Base-by-base conservation (phyloP, 2,329 filamentous ascomycete species). In the Fusarium sp. region DNA sequence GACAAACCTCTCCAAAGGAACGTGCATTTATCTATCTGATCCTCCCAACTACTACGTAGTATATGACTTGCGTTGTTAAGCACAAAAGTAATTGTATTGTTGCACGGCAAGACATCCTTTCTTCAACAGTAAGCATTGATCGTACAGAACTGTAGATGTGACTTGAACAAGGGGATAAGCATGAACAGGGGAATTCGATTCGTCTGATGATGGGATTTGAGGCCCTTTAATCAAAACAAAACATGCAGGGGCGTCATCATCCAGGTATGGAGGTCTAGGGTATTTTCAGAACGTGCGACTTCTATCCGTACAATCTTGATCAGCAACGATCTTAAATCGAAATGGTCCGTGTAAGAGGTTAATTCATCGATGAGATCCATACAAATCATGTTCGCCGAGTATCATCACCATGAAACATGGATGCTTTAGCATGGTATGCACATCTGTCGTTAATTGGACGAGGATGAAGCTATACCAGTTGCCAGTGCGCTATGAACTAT, bases 151-250 rank as follows among this genome's bases (percentile, higher is more conserved):
- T n/a, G n/a, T 57, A 43, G 39, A 10, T 14, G 13, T 23, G 31
- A 49, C 25, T 62, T 53, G 39, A 46, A 52, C 41, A 54, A 66
- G 66, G 66, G 58, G 47, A 60, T 46, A 20, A 52, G 52, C 47
- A 64, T n/a, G 49, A 53, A 36, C 63, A 61, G 31, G 58, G 53
- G 51, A 37, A 21, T 20, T 39, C 31, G 33, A 70, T 69, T 69
- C 58, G 66, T 51, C 51, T 42, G 48, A 56, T 15, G 33, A 60
- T 58, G 66, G 46, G 63, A 51, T 64, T 65, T 63, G 62, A 67
- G 66, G 63, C 67, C 66, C 66, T 69, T 69, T 69, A 70, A 69
- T 69, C 33, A 69, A 67, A 69, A 57, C 33, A 69, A 67, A 69
- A 57, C 37, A 33, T 46, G 55, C 60, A 69, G 65, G 65, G 48